Base-by-base conservation (phyloP, 2,329 filamentous ascomycete genomes). In the Dactylellina cionopaga region DNA sequence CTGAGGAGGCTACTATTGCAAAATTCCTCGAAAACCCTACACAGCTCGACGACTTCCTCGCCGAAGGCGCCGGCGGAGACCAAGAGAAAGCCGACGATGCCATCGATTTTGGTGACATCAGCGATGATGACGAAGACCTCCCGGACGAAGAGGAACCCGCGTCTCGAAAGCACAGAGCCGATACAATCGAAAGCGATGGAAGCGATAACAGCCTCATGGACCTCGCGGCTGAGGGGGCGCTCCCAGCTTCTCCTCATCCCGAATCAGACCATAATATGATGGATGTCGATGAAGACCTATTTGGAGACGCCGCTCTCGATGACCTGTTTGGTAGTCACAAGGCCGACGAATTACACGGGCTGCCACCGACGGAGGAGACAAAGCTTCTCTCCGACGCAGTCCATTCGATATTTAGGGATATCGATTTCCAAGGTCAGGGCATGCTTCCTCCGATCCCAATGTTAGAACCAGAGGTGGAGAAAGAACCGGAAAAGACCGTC, bases 61-160 rank as follows among this genome's bases (percentile, higher is more conserved):
- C 58, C 13, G 58, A 71, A 51, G 66, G 66, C 9, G 41, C 31
- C 7, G 75, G 76, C 74, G 88, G 89, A 75, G 84, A 88, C 75
- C 83, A 84, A 5, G 90, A 92, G 80, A 99, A 99, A 81, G 94
- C 92, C 60, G 92, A 92, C 71, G 91, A 98, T 81, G 95, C 95
- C 39, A 83, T 95, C 74, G 95, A 99, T 79, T 99, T 85, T 77
- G 92, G 91, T 79, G 92, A 96, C 78, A 93, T 98, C 74, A 90
- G 90, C 75, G 94, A 98, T 79, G 92, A 96, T 78, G 93, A 97
- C 74, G 85, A 71, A 19, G 58, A 96, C 5, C 90, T 92, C 9
- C 92, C 95, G 5, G 92, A 95, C 74, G 89, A 91, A 71, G 86
- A 88, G 62, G 86, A 88, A 59, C 75, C 71, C 5, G 49, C 75